These are phyloP conservation scores for Solanum arcanum DNA, from an alignment of 257 asterid species.

Conservation along the genomic window DNA sequence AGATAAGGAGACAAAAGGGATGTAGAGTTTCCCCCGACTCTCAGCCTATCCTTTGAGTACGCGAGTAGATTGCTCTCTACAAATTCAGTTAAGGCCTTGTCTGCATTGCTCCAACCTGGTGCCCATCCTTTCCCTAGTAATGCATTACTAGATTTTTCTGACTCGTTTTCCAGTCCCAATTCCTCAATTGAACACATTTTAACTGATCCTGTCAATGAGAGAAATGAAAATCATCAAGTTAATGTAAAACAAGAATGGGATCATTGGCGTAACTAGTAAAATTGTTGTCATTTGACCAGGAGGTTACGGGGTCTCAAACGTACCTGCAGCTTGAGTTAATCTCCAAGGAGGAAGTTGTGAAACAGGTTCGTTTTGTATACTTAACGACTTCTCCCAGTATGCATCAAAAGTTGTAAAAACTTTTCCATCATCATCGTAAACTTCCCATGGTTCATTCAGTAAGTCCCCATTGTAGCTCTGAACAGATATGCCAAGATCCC, in stretches of 20 bases:
- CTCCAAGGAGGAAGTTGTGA: constrained; percentile 72
- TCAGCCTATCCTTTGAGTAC: constrained; percentile 58
- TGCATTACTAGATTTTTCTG: constrained; percentile 82
- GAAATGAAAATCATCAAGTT: neutral
- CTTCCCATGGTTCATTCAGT: constrained; percentile 88
- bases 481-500: constrained; percentile 54
- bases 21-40: constrained; percentile 62
- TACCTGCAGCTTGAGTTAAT: constrained; percentile 49
- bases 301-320: neutral
- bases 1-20: constrained; percentile 79
- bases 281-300: neutral
- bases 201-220: constrained; percentile 29
- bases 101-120: constrained; percentile 87
- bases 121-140: constrained; percentile 79
- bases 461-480: constrained; percentile 70
- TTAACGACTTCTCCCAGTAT: constrained; percentile 69
- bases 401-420: constrained; percentile 53
- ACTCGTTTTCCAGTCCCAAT: constrained; percentile 69
- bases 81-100: constrained; percentile 59
- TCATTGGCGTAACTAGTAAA: neutral
- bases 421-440: constrained; percentile 46
- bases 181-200: constrained; percentile 40
- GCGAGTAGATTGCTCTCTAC: constrained; percentile 41
- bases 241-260: neutral
- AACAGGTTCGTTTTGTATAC: constrained; percentile 40